A percentile compares a stretch with the other conserved stretches of the same genome.
Evolutionary conservation across 345 rosid species (phyloP).

Genomic region (Leavenworthia alabamica): DNA sequence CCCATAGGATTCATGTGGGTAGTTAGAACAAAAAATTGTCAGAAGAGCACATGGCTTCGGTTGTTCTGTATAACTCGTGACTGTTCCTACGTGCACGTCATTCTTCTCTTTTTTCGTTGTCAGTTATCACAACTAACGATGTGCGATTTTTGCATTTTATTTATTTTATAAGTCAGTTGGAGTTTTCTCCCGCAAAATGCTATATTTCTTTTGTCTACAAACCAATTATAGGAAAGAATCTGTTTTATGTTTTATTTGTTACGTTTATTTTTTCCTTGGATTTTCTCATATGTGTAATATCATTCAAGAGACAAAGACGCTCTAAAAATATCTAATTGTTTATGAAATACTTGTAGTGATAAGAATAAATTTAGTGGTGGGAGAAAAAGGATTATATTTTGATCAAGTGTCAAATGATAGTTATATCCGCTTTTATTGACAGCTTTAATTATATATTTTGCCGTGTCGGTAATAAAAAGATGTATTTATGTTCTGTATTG

Average conservation of each 20-base stretch:
- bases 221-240: neutral
- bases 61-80: constrained; percentile 30
- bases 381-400: neutral
- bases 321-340: neutral
- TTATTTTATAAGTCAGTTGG: neutral
- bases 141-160: neutral
- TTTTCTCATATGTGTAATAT: neutral
- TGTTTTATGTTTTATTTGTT: neutral
- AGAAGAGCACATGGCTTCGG: constrained; percentile 30
- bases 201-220: constrained; percentile 10
- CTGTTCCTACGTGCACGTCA: constrained; percentile 29
- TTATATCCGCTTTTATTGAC: neutral
- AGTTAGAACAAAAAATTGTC: constrained; percentile 23
- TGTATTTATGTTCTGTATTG: neutral
- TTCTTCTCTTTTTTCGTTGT: constrained; percentile 1
- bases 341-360: neutral
- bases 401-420: neutral
- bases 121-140: constrained; percentile 12
- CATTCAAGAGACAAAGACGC: neutral
- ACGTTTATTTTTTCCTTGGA: neutral
- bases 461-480: neutral
- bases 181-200: neutral
- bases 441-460: neutral
- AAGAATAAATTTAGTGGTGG: neutral
- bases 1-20: constrained; percentile 24